These are phyloP conservation scores for Mucor racemosus DNA, from an alignment of 371 early-diverging fungal genomes.

Conservation along the genomic window DNA sequence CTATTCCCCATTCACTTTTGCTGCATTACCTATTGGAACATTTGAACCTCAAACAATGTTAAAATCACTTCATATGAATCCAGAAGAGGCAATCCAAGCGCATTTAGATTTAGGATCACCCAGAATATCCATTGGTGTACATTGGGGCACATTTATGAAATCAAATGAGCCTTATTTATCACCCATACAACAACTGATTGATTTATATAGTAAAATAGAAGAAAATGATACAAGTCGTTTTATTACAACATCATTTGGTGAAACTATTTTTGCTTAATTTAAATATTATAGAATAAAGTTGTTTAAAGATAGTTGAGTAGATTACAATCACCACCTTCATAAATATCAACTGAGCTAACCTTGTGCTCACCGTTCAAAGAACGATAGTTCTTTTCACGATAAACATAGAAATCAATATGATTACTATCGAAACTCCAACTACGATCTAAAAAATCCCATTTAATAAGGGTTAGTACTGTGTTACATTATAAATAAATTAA, in stretches of 20 bases:
- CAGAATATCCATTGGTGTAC: constrained; percentile 58
- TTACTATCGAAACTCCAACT: constrained; percentile 52
- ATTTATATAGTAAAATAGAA: neutral
- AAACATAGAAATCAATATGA: constrained; percentile 55
- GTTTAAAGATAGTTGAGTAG: constrained; percentile 40
- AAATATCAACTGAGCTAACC: constrained; percentile 41
- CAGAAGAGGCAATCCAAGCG: constrained; percentile 57
- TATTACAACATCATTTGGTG: constrained; percentile 42
- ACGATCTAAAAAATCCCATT: constrained; percentile 33
- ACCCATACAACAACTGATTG: constrained; percentile 12
- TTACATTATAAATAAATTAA: neutral
- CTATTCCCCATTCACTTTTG: constrained; percentile 59
- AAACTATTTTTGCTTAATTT: constrained; percentile 9
- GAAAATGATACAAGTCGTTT: constrained; percentile 26
- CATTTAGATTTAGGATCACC: constrained; percentile 54
- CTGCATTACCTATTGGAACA: constrained; percentile 64
- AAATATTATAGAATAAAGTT: neutral
- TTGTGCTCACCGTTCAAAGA: constrained; percentile 40
- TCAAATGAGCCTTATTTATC: constrained; percentile 24
- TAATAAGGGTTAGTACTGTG: neutral
- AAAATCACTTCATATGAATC: constrained; percentile 61
- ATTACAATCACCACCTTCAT: constrained; percentile 55
- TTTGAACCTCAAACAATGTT: constrained; percentile 55
- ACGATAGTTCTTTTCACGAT: constrained; percentile 40
- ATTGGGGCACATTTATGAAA: constrained; percentile 59